Conservation (phyloP, 768 basidiomycete genomes). For the Arthromyces matolae region DNA sequence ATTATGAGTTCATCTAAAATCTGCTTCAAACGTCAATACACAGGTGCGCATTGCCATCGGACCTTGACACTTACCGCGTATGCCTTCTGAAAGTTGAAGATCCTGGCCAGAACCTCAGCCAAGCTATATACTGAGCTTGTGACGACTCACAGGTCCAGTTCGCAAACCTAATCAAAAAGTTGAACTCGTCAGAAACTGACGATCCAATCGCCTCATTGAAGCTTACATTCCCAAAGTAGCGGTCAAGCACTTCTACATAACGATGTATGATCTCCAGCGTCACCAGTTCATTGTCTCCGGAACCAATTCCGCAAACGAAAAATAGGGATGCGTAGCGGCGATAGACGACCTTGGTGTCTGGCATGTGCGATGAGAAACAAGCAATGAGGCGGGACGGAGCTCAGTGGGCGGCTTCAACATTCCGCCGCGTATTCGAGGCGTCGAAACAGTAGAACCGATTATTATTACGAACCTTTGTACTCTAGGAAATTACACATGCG, state of each 20-base stretch:
- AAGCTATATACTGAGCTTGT: neutral
- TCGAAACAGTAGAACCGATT: neutral
- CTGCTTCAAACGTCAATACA: constrained; percentile 23
- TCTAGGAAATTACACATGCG: constrained; percentile 99
- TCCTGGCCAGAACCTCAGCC: constrained; percentile 43
- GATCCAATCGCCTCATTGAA: neutral
- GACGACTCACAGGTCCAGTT: constrained; percentile 83
- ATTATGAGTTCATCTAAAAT: constrained; percentile 97
- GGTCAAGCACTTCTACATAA: constrained; percentile 88
- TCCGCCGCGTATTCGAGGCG: neutral
- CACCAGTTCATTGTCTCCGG: constrained; percentile 86
- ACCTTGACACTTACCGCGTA: constrained; percentile 61
- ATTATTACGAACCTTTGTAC: constrained; percentile 77
- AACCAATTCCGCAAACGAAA: constrained; percentile 86
- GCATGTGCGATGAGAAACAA: constrained; percentile 27
- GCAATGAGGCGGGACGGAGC: constrained; percentile 2
- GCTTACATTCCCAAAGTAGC: constrained; percentile 88
- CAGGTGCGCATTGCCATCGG: neutral
- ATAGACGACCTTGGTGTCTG: constrained; percentile 88
- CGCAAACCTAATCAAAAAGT: constrained; percentile 65
- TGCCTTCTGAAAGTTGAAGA: constrained; percentile 99
- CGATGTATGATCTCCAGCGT: constrained; percentile 92
- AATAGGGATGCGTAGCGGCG: constrained; percentile 93
- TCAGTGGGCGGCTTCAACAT: neutral
- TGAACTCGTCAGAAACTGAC: constrained; percentile 10